These are phyloP conservation scores for Mallotus repandus DNA, from an alignment of 441 rosid species.

Conservation along the genomic window DNA sequence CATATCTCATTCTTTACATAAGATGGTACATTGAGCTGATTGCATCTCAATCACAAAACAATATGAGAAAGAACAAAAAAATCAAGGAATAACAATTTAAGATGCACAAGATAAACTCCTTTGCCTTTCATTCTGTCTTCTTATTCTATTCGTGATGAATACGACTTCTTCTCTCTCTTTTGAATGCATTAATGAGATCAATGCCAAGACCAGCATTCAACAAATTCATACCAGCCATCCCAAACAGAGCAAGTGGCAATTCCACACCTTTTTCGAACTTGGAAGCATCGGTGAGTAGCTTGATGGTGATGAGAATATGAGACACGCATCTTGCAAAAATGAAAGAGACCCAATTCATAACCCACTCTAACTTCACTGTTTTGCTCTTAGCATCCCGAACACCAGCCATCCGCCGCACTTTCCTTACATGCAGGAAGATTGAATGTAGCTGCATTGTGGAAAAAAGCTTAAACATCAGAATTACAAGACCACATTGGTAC, in stretches of 20 bases:
- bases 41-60: not conserved
- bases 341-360: constrained; percentile 72
- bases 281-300: constrained; percentile 65
- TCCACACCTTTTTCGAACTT: constrained; percentile 74
- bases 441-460: constrained; percentile 68
- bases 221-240: constrained; percentile 88
- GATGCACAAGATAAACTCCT: not conserved
- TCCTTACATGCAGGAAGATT: constrained; percentile 79
- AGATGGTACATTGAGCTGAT: not conserved
- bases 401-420: constrained; percentile 86
- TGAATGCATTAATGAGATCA: constrained; percentile 70
- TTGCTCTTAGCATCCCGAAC: constrained; percentile 60
- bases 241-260: constrained; percentile 80
- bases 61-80: not conserved
- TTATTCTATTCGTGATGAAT: constrained; percentile 26
- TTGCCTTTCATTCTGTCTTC: not conserved
- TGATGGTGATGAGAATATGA: constrained; percentile 66
- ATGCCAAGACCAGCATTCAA: constrained; percentile 69
- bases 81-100: not conserved
- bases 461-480: constrained; percentile 3
- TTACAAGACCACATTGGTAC: not conserved
- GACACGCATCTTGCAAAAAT: constrained; percentile 52
- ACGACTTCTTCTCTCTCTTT: constrained; percentile 48
- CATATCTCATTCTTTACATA: not conserved
- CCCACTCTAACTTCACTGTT: constrained; percentile 72